phyloP scores from a whole-genome alignment of 75 land plant genomes.

The Pinus taeda region DNA sequence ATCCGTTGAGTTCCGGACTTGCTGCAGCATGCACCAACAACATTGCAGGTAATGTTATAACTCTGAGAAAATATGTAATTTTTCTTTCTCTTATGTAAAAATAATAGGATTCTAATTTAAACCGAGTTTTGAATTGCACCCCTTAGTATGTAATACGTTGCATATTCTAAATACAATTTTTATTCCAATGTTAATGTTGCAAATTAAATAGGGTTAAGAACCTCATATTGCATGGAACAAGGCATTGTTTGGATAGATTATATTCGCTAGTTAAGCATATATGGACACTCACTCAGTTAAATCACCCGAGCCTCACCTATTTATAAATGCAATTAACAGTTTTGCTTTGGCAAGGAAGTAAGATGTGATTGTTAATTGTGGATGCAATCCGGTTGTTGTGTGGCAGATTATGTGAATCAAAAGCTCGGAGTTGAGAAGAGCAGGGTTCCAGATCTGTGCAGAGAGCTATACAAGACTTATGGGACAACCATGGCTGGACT shows the following conservation, averaged over 20 bases:
- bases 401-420: conserved; percentile 68
- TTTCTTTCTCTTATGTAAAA: too few species aligned
- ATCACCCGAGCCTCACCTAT: too few species aligned
- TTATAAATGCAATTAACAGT: too few species aligned
- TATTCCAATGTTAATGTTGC: too few species aligned
- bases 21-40: conserved; percentile 70
- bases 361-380: not conserved
- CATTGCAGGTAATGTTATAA: conserved; percentile 48
- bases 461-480: conserved; percentile 57
- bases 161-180: too few species aligned
- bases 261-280: too few species aligned
- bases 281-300: too few species aligned
- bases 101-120: not conserved
- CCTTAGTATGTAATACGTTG: too few species aligned
- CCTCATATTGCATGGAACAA: too few species aligned
- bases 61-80: not conserved
- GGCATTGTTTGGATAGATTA: too few species aligned
- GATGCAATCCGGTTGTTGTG: not conserved
- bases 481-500: conserved; percentile 94
- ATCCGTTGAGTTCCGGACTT: conserved; percentile 63
- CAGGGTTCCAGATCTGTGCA: conserved; percentile 40
- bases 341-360: too few species aligned
- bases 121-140: not conserved
- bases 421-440: conserved; percentile 64
- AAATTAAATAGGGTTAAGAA: too few species aligned